Conservation (phyloP, 2,329 filamentous ascomycete genomes). For the Colletotrichum ledebouriae region DNA sequence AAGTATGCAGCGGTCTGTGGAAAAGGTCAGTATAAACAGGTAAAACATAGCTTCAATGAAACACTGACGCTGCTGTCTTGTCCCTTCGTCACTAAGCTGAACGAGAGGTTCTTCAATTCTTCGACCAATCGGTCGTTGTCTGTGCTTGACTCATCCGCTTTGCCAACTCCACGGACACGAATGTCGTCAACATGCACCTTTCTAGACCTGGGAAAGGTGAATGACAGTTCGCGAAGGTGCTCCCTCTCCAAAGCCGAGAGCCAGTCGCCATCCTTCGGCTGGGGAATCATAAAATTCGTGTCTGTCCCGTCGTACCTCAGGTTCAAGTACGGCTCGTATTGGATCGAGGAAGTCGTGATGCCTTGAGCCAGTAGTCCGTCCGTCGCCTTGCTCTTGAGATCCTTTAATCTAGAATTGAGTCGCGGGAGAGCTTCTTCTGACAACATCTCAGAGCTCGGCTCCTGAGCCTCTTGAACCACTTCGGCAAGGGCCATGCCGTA, state of each 20-base stretch:
- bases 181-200: conserved; percentile 58
- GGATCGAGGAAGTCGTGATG: conserved; percentile 1
- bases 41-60: neutral
- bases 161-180: conserved; percentile 55
- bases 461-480: conserved; percentile 52
- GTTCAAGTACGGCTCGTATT: conserved; percentile 55
- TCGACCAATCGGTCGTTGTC: neutral
- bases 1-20: conserved; percentile 39
- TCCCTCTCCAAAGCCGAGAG: conserved; percentile 52
- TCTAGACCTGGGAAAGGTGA: conserved; percentile 54
- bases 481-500: conserved; percentile 57
- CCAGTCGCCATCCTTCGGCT: conserved; percentile 45
- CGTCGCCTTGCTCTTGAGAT: conserved; percentile 50
- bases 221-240: conserved; percentile 57
- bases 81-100: neutral
- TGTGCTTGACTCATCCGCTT: neutral
- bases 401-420: conserved; percentile 45
- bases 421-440: conserved; percentile 36
- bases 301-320: conserved; percentile 60
- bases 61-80: neutral
- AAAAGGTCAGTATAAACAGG: neutral
- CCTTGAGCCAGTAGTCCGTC: conserved; percentile 51
- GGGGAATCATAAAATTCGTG: conserved; percentile 57
- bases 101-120: neutral
- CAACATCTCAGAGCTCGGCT: conserved; percentile 47